A percentile compares a stretch with the other conserved stretches of the same genome.
Evolutionary conservation across 805 yeast species (phyloP).

Genomic region (Kodamaea kaohsiungensis): DNA sequence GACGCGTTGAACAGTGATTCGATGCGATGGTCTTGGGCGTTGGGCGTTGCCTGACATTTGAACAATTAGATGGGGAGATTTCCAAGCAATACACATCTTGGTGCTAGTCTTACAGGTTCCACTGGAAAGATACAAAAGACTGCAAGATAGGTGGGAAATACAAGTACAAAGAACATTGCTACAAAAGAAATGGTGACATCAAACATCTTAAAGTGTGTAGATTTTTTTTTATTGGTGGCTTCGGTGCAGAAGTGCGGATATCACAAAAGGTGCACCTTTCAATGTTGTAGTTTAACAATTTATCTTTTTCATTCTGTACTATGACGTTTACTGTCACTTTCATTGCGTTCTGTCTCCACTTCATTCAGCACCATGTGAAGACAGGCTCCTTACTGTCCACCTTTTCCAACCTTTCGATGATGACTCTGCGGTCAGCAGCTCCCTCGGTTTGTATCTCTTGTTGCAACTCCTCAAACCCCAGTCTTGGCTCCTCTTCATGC

Average conservation of each 20-base stretch:
- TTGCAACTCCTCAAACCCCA: conserved; percentile 12
- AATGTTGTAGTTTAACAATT: too few relatives aligned
- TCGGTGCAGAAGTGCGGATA: not conserved
- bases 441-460: not conserved
- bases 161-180: too few relatives aligned
- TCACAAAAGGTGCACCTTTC: too few relatives aligned
- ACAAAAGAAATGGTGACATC: too few relatives aligned
- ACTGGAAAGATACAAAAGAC: too few relatives aligned
- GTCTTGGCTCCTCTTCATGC: conserved; percentile 1
- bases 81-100: too few relatives aligned
- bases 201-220: too few relatives aligned
- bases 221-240: not conserved
- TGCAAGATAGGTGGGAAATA: too few relatives aligned
- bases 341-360: not conserved
- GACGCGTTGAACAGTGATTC: not conserved
- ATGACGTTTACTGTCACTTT: not conserved
- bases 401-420: conserved; percentile 60
- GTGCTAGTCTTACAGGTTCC: too few relatives aligned
- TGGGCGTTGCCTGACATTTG: not conserved
- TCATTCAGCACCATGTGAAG: conserved; percentile 60
- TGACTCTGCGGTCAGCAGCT: conserved; percentile 39
- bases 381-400: conserved; percentile 60
- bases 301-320: not conserved
- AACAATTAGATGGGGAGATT: not conserved
- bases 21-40: not conserved